These are phyloP conservation scores for Penicillium olsonii DNA, from an alignment of 2,329 filamentous ascomycete species.

Conservation along the genomic window DNA sequence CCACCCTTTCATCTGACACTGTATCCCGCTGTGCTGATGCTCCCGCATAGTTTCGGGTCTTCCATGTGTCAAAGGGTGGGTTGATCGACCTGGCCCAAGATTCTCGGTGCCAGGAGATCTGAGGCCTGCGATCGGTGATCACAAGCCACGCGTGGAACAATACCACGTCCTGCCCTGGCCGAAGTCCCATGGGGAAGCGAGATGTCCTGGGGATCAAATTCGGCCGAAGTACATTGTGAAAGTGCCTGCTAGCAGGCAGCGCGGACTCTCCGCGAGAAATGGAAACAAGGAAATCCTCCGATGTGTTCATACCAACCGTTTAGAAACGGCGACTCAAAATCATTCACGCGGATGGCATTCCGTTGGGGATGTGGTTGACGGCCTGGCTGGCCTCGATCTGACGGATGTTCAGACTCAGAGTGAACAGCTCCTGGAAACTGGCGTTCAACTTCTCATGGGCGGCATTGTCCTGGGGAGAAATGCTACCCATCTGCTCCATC, in stretches of 20 bases:
- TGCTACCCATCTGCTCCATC: conserved; percentile 41
- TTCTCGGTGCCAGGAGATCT: neutral
- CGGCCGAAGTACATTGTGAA: conserved; percentile 3
- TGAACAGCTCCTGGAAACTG: conserved; percentile 46
- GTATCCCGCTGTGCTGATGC: conserved; percentile 4
- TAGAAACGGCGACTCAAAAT: conserved; percentile 3
- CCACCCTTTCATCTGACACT: conserved; percentile 5
- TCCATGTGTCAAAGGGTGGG: conserved; percentile 1
- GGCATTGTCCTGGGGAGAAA: conserved; percentile 42
- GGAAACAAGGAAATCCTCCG: conserved; percentile 10
- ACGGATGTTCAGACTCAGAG: conserved; percentile 45
- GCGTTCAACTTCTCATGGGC: conserved; percentile 49
- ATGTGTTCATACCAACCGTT: conserved; percentile 2
- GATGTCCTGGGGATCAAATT: neutral
- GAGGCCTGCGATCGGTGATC: conserved; percentile 1
- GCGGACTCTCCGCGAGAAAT: conserved; percentile 1
- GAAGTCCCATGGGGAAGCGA: neutral
- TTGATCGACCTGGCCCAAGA: neutral
- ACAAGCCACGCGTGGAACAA: neutral
- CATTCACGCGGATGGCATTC: conserved; percentile 35
- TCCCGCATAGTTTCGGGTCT: conserved; percentile 7
- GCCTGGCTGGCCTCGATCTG: conserved; percentile 45
- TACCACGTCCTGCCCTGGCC: conserved; percentile 9
- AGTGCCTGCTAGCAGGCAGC: conserved; percentile 8
- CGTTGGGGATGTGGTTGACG: conserved; percentile 36